Evolutionary conservation across 2,329 filamentous ascomycete species (phyloP), one percentile per base, ranked within the genome.

Genomic region (Macrophomina phaseolina): DNA sequence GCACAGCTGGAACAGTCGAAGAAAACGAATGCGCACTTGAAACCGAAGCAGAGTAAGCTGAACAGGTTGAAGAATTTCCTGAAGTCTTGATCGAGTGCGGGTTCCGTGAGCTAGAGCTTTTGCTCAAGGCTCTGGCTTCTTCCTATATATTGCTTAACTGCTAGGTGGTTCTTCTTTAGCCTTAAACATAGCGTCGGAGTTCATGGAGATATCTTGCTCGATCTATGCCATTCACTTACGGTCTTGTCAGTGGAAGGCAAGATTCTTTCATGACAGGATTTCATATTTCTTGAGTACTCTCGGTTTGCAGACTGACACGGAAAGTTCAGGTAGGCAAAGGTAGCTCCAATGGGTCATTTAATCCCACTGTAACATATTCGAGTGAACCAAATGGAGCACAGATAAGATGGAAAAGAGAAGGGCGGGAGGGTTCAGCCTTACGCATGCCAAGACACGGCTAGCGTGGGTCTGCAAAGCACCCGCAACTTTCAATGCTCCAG

Each of bases 21-120:
- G 45, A 49, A n/a, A 30, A 14, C 32, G 12, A 62, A 62, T 28
- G 18, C 30, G 5, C 42, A 62, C 28, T 49, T 62, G 58, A 62
- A 62, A 45, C 58, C 30, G 32, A 62, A 16, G 45, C 5, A 9
- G 30, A 62, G 42, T 9, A 62, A 23, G 45, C 18, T 62, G 30
- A n/a, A 62, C 28, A 62, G 30, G 58, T 38, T 62, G 58, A 62
- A 62, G 58, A 8, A 14, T 30, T 62, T 62, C 32, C 46, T 62
- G 42, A 38, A 28, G 45, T 62, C 58, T 49, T 62, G 45, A 55
- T 5, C n/a, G 42, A 16, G 23, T 32, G 18, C n/a, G 1, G n/a
- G n/a, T 23, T 49, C 11, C 6, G 4, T 5, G 36, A 6, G 18
- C 11, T 45, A 18, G n/a, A 5, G 30, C 16, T 4, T 16, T 8